Conservation (phyloP, 2,329 filamentous ascomycete species). For the Fusarium haematococcum region DNA sequence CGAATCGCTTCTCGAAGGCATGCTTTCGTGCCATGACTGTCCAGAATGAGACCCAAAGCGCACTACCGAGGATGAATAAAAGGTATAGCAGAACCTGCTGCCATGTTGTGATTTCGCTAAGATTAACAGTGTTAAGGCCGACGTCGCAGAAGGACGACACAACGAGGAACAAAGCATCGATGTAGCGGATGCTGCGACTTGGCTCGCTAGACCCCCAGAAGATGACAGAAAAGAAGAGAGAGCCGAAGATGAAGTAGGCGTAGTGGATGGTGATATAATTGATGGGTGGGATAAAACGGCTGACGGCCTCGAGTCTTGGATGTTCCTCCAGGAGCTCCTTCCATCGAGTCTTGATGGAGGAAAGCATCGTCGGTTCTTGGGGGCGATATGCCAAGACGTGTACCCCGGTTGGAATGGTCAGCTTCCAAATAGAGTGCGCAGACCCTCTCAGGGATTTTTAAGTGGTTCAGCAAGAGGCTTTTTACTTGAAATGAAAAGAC, state of each 20-base stretch:
- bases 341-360: constrained; percentile 36
- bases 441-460: constrained; percentile 14
- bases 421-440: constrained; percentile 15
- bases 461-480: not conserved
- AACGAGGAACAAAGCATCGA: constrained; percentile 74
- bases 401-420: constrained; percentile 16
- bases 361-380: constrained; percentile 32
- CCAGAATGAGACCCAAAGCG: constrained; percentile 74
- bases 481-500: constrained; percentile 31
- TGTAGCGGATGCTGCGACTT: constrained; percentile 65
- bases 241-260: constrained; percentile 70
- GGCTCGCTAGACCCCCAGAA: constrained; percentile 71
- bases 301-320: constrained; percentile 18
- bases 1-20: constrained; percentile 72
- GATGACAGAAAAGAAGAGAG: constrained; percentile 67
- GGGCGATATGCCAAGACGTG: constrained; percentile 23
- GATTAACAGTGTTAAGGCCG: constrained; percentile 75
- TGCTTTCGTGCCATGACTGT: constrained; percentile 71
- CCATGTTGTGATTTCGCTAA: constrained; percentile 73
- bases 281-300: constrained; percentile 53
- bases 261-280: constrained; percentile 77
- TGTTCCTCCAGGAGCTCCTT: constrained; percentile 38
- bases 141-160: constrained; percentile 75
- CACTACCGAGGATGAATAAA: constrained; percentile 73
- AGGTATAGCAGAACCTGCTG: constrained; percentile 76